phyloP scores from a whole-genome alignment of 352 stramenopile genomes.

The Phytophthora pistaciae region DNA sequence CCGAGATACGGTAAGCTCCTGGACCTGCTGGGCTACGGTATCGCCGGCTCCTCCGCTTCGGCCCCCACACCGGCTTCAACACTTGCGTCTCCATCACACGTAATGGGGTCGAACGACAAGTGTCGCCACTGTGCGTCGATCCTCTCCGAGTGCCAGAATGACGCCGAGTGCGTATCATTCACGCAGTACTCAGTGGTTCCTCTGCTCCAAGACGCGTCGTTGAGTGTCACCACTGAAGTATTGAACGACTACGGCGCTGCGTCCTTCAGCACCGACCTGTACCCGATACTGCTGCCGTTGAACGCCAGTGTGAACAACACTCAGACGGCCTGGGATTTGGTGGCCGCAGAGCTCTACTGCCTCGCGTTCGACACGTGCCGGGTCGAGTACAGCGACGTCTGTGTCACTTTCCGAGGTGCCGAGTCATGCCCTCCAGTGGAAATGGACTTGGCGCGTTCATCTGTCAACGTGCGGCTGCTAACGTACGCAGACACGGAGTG shows the following conservation, averaged over 20 bases:
- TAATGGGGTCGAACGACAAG: conserved; percentile 1
- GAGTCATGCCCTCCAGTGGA: neutral
- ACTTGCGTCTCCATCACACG: neutral
- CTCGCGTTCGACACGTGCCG: conserved; percentile 11
- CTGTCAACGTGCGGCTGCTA: conserved; percentile 1
- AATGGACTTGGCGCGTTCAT: conserved; percentile 3
- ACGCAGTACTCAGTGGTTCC: conserved; percentile 2
- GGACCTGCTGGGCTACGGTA: conserved; percentile 13
- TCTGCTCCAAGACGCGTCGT: neutral
- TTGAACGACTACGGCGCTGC: conserved; percentile 3
- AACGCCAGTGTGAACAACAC: neutral
- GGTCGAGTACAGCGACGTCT: conserved; percentile 20
- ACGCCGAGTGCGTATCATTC: conserved; percentile 7
- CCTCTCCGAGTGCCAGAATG: conserved; percentile 8
- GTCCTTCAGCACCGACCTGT: conserved; percentile 7
- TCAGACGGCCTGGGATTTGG: conserved; percentile 13
- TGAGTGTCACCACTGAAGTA: neutral
- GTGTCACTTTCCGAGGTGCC: neutral
- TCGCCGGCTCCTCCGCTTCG: neutral
- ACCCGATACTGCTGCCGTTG: neutral
- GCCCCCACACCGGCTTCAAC: neutral
- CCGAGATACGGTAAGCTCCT: conserved; percentile 12
- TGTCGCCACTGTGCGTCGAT: conserved; percentile 11
- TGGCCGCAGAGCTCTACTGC: conserved; percentile 16
- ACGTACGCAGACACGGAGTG: conserved; percentile 11